Conservation (phyloP, 1,284 basidiomycete species). For the Neolentinus lepideus region DNA sequence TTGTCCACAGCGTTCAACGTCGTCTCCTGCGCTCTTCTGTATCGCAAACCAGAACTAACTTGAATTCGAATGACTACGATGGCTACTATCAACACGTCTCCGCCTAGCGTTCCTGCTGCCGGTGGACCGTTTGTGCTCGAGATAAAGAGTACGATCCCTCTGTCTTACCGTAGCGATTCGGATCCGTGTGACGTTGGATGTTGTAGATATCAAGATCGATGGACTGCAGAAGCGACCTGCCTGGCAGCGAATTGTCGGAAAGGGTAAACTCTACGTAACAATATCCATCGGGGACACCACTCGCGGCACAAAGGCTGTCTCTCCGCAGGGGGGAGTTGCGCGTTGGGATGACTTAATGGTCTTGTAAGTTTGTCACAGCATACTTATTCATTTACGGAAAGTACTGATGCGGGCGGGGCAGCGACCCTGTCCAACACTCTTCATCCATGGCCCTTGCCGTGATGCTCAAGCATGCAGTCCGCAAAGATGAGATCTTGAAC, state of each 20-base stretch:
- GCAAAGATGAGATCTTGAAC: too few species aligned
- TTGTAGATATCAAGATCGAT: not conserved
- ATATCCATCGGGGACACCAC: not conserved
- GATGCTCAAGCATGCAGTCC: too few species aligned
- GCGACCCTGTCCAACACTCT: not conserved
- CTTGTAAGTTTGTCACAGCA: not conserved
- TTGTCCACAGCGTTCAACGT: too few species aligned
- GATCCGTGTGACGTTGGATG: not conserved
- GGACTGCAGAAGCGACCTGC: not conserved
- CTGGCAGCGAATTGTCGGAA: not conserved
- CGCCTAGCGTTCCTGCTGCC: not conserved
- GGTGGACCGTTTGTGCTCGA: not conserved
- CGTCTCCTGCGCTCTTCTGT: too few species aligned
- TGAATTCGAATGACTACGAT: not conserved
- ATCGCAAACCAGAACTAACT: too few species aligned
- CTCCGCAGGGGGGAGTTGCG: not conserved
- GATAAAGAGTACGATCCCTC: not conserved
- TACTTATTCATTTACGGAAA: not conserved
- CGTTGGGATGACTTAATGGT: not conserved
- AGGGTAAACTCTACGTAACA: not conserved
- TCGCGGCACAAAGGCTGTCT: not conserved
- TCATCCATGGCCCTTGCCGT: not conserved
- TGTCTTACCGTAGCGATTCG: not conserved
- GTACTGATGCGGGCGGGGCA: not conserved
- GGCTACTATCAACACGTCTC: not conserved